These are phyloP conservation scores for Corchorus olitorius DNA, from an alignment of 345 rosid genomes.

Conservation along the genomic window DNA sequence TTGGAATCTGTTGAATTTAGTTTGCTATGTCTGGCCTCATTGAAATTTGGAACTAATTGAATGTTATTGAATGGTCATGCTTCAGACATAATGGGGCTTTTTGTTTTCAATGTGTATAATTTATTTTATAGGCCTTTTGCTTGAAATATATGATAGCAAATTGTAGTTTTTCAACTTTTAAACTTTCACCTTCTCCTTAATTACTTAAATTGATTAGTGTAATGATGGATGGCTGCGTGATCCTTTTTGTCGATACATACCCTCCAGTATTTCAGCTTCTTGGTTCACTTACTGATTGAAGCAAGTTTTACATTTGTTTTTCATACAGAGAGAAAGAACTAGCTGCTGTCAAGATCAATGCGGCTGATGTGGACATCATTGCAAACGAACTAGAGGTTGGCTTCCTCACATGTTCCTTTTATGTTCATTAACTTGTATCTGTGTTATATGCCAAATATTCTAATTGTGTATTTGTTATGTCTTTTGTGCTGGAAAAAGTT, in stretches of 20 bases:
- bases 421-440: not conserved
- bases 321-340: conserved; percentile 81
- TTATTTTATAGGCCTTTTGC: not conserved
- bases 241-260: not conserved
- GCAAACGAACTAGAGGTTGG: conserved; percentile 91
- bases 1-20: not conserved
- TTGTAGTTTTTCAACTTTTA: not conserved
- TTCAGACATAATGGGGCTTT: not conserved
- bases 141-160: not conserved
- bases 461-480: conserved; percentile 16
- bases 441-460: conserved; percentile 11
- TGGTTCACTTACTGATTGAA: not conserved
- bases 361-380: conserved; percentile 87
- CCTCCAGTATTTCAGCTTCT: not conserved
- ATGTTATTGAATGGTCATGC: not conserved
- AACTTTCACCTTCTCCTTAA: not conserved
- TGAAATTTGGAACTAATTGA: not conserved
- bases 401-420: not conserved
- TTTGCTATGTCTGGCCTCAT: not conserved
- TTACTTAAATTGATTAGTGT: not conserved
- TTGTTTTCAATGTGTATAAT: not conserved
- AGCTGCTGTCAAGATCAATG: conserved; percentile 95
- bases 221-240: not conserved
- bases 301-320: not conserved
- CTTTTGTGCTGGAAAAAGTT: conserved; percentile 43